Evolutionary conservation across 495 filamentous ascomycete genomes (phyloP).

Genomic region (Talaromyces proteolyticus): DNA sequence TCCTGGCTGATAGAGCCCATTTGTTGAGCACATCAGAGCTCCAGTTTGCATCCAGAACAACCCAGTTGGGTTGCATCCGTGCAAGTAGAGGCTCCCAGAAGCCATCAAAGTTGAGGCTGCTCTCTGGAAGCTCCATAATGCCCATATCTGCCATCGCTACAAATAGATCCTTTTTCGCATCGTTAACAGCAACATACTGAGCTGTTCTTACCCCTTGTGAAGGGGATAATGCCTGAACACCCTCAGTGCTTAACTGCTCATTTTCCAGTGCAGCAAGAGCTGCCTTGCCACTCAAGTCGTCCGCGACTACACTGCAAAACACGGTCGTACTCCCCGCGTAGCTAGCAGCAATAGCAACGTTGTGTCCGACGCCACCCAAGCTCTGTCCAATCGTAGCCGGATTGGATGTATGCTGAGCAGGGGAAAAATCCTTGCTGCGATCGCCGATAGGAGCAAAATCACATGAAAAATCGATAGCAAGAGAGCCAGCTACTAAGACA

Average conservation of each 20-base stretch:
- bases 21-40: conserved; percentile 49
- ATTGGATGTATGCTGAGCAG: conserved; percentile 77
- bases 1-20: conserved; percentile 56
- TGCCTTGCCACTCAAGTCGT: conserved; percentile 70
- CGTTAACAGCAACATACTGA: conserved; percentile 89
- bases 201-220: conserved; percentile 59
- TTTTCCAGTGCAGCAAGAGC: conserved; percentile 55
- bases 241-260: conserved; percentile 57
- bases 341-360: conserved; percentile 77
- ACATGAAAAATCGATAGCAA: conserved; percentile 85
- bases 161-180: conserved; percentile 69
- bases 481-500: conserved; percentile 81
- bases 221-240: conserved; percentile 50
- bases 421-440: conserved; percentile 25
- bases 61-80: conserved; percentile 57
- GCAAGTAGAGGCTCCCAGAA: conserved; percentile 56
- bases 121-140: conserved; percentile 59
- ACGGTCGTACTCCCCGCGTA: conserved; percentile 49
- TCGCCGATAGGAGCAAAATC: conserved; percentile 53
- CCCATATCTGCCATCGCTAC: conserved; percentile 93
- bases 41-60: conserved; percentile 85
- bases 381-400: conserved; percentile 72
- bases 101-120: conserved; percentile 33
- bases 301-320: conserved; percentile 70
- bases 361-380: conserved; percentile 91